phyloP scores from a whole-genome alignment of 768 basidiomycete species.

The Russula sp. region DNA sequence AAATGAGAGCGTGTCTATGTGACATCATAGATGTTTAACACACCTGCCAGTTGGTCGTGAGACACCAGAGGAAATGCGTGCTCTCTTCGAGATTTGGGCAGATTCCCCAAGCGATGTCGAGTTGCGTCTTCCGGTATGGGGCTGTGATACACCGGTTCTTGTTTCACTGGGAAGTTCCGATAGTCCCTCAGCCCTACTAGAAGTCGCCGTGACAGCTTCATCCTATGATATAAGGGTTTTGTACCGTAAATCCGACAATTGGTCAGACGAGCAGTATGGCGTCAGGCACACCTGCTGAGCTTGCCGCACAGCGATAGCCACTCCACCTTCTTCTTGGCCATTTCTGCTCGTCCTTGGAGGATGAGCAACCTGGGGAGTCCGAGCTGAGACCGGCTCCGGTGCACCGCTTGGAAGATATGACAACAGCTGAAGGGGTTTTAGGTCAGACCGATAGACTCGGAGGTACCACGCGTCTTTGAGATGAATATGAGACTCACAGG shows the following conservation, averaged over 20 bases:
- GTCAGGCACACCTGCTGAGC: not conserved
- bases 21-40: not conserved
- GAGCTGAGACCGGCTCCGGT: not conserved
- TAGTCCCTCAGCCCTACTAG: not conserved
- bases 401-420: not conserved
- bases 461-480: not conserved
- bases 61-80: not conserved
- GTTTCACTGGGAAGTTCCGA: not conserved
- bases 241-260: not conserved
- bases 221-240: not conserved
- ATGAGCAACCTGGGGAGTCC: not conserved
- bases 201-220: not conserved
- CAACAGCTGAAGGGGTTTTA: not conserved
- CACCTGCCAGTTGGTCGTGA: not conserved
- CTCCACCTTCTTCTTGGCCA: not conserved
- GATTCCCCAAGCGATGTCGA: not conserved
- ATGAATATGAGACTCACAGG: not conserved
- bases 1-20: not conserved
- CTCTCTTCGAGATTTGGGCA: not conserved
- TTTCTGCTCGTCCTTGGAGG: not conserved
- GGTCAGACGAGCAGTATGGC: not conserved
- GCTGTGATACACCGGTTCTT: not conserved
- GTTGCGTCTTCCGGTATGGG: not conserved
- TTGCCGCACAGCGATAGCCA: not conserved
- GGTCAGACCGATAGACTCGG: not conserved